Evolutionary conservation across 176 grass and related monocot genomes (phyloP).

Genomic region (Poa annua): DNA sequence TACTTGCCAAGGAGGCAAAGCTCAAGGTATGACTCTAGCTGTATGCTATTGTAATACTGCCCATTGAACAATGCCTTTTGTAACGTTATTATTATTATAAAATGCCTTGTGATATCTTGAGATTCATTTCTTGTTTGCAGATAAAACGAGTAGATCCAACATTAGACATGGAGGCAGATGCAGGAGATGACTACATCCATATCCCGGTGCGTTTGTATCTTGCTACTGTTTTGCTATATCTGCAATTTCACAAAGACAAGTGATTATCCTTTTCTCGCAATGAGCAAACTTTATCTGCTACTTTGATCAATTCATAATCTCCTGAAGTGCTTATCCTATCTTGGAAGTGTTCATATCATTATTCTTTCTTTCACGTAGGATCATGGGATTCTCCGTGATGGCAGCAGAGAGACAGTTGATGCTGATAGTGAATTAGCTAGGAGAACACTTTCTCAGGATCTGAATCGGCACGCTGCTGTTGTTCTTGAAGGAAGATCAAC

Average conservation of each 20-base stretch:
- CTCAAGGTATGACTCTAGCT: conserved; percentile 56
- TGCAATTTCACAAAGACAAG: conserved; percentile 32
- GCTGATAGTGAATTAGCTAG: conserved; percentile 63
- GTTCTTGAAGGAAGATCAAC: conserved; percentile 92
- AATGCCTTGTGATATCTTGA: conserved; percentile 13
- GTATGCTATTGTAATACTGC: conserved; percentile 12
- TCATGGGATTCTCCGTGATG: conserved; percentile 91
- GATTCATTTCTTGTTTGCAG: conserved; percentile 56
- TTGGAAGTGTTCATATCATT: conserved; percentile 16
- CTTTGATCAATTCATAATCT: conserved; percentile 4
- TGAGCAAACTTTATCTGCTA: conserved; percentile 18
- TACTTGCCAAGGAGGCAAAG: conserved; percentile 84
- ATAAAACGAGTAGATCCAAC: conserved; percentile 96
- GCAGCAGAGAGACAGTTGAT: conserved; percentile 73
- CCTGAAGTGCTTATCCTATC: conserved; percentile 28
- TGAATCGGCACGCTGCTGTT: conserved; percentile 96
- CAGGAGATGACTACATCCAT: conserved; percentile 94
- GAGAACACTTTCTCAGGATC: conserved; percentile 85
- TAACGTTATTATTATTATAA: background rate
- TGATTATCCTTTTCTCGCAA: conserved; percentile 23
- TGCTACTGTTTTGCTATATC: conserved; percentile 36
- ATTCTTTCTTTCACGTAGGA: conserved; percentile 56
- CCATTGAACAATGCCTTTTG: conserved; percentile 22
- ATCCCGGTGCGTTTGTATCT: conserved; percentile 58
- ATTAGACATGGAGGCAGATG: conserved; percentile 96